Evolutionary conservation across 176 grass and related monocot genomes (phyloP).

Genomic region (Musa beccarii): DNA sequence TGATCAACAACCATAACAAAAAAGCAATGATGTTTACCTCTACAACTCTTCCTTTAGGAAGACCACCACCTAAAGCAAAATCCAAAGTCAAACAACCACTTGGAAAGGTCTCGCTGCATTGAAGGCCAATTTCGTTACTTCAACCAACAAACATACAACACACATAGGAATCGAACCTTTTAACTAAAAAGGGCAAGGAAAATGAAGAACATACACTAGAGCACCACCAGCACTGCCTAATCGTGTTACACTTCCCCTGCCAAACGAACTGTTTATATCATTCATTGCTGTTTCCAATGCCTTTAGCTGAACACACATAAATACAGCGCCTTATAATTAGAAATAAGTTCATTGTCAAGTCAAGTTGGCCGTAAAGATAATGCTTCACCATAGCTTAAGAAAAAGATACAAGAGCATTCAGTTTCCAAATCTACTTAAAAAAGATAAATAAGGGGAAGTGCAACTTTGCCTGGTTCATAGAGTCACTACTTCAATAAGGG

Average conservation of each 20-base stretch:
- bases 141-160: constrained; percentile 9
- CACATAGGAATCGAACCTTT: background rate
- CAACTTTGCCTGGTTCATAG: too few species aligned
- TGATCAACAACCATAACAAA: background rate
- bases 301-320: constrained; percentile 62
- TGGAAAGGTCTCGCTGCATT: constrained; percentile 79
- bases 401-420: too few species aligned
- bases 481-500: too few species aligned
- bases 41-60: constrained; percentile 96
- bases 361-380: background rate
- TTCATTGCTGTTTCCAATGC: constrained; percentile 89
- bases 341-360: background rate
- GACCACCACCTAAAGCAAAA: constrained; percentile 86
- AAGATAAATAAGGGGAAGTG: too few species aligned
- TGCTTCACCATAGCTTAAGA: too few species aligned
- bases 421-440: too few species aligned
- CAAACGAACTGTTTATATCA: constrained; percentile 97
- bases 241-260: constrained; percentile 96
- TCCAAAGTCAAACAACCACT: constrained; percentile 94
- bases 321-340: background rate
- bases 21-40: constrained; percentile 52
- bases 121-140: constrained; percentile 17
- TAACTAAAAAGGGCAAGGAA: constrained; percentile 4
- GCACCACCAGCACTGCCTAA: constrained; percentile 87
- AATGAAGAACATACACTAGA: constrained; percentile 60